Percentiles rank a stretch among this genome's conserved stretches.
phyloP scores from a whole-genome alignment of 1,139 yeast genomes.

The Pichia norvegensis region DNA sequence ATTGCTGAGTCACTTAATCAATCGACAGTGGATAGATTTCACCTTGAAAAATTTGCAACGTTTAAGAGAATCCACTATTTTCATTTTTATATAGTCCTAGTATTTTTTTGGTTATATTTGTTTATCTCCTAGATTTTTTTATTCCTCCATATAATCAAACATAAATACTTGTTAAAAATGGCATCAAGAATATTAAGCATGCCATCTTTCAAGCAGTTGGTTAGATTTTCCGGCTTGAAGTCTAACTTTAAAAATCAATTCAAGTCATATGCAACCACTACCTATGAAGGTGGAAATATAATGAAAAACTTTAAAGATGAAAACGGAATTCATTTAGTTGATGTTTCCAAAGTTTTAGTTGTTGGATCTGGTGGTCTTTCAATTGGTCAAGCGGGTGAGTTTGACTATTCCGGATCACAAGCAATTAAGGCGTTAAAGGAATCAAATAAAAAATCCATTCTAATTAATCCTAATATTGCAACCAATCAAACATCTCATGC shows the following conservation, averaged over 20 bases:
- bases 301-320: slow-evolving; percentile 40
- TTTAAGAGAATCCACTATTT: not conserved
- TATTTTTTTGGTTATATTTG: not conserved
- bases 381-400: slow-evolving; percentile 99
- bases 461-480: slow-evolving; percentile 95
- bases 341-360: slow-evolving; percentile 81
- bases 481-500: slow-evolving; percentile 96
- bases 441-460: slow-evolving; percentile 74
- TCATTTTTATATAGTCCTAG: not conserved
- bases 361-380: slow-evolving; percentile 97
- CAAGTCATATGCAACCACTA: slow-evolving; percentile 25
- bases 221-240: slow-evolving; percentile 9
- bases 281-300: slow-evolving; percentile 52
- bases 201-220: slow-evolving; percentile 10
- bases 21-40: not conserved
- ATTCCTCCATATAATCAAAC: not conserved
- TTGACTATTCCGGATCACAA: slow-evolving; percentile 96
- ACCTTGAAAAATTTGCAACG: slow-evolving; percentile 4
- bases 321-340: slow-evolving; percentile 55
- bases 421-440: slow-evolving; percentile 94
- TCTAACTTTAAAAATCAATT: slow-evolving; percentile 3
- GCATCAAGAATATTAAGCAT: slow-evolving; percentile 8
- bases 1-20: slow-evolving; percentile 15
- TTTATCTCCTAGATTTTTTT: not conserved
- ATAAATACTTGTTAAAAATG: slow-evolving; percentile 5